These are phyloP conservation scores for Lotmaria passim DNA, from an alignment of 208 protist species.

Conservation along the genomic window DNA sequence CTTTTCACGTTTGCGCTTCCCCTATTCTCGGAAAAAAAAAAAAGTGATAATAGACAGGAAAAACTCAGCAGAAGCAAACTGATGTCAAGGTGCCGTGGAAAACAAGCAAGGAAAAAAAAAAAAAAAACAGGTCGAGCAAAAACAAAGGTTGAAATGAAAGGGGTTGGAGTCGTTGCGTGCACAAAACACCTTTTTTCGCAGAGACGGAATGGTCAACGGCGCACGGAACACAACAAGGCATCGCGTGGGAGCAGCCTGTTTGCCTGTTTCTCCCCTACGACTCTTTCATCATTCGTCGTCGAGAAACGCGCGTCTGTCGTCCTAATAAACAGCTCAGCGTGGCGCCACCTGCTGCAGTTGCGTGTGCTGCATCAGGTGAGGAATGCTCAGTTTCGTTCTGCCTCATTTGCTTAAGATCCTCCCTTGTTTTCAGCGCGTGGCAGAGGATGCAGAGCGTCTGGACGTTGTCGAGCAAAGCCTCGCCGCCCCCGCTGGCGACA, in stretches of 20 bases:
- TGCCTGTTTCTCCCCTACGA: too few species aligned
- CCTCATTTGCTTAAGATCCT: slow-evolving; percentile 38
- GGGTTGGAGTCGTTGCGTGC: too few species aligned
- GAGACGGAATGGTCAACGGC: background rate
- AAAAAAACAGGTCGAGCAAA: too few species aligned
- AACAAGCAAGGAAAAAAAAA: too few species aligned
- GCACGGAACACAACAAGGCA: background rate
- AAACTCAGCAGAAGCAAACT: too few species aligned
- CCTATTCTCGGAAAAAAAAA: too few species aligned
- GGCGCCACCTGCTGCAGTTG: slow-evolving; percentile 9
- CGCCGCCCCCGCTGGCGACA: slow-evolving; percentile 68
- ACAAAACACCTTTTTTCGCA: too few species aligned
- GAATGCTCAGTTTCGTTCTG: slow-evolving; percentile 1
- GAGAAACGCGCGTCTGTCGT: slow-evolving; percentile 5
- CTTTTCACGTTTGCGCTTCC: too few species aligned
- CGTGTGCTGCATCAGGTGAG: background rate
- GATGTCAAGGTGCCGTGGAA: too few species aligned
- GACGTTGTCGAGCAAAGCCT: slow-evolving; percentile 68
- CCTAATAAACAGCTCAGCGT: too few species aligned
- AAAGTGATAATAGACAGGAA: too few species aligned
- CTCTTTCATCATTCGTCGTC: background rate
- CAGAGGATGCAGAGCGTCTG: slow-evolving; percentile 87
- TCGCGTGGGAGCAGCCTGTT: background rate
- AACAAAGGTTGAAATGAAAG: too few species aligned
- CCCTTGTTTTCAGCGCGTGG: slow-evolving; percentile 71